Evolutionary conservation across 768 basidiomycete species (phyloP).

Genomic region (Cystobasidium ongulense): DNA sequence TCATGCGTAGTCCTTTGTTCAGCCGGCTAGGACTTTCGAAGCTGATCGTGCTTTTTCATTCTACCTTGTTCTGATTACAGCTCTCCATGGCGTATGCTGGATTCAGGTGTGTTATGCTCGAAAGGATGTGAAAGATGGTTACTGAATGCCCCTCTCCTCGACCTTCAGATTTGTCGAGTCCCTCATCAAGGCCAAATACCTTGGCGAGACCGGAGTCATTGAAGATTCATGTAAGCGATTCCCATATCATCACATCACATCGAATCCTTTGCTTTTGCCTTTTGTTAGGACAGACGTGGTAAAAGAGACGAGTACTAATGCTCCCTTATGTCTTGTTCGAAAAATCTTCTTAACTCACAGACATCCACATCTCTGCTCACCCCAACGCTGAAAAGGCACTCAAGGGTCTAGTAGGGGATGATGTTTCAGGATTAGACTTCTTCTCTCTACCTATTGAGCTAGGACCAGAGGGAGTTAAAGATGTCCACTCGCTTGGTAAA

Average conservation of each 20-base stretch:
- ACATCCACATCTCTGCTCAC: conserved; percentile 70
- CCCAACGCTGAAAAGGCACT: conserved; percentile 63
- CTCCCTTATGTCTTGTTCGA: neutral
- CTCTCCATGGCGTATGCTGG: conserved; percentile 72
- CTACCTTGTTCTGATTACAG: neutral
- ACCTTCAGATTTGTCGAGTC: conserved; percentile 71
- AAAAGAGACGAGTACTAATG: neutral
- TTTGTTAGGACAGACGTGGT: too few relatives aligned
- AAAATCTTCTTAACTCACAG: conserved; percentile 53
- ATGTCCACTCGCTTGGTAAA: conserved; percentile 70
- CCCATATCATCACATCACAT: neutral
- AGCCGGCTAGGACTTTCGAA: neutral
- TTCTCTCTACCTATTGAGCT: conserved; percentile 85
- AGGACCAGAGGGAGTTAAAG: conserved; percentile 70
- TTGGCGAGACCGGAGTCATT: conserved; percentile 75
- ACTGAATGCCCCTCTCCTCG: conserved; percentile 54
- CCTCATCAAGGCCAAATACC: conserved; percentile 71
- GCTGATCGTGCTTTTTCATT: neutral
- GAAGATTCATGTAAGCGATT: conserved; percentile 31
- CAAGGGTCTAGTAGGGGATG: conserved; percentile 64
- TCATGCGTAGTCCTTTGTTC: conserved; percentile 46
- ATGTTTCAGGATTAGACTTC: conserved; percentile 56
- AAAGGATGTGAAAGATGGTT: neutral
- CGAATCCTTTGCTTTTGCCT: too few relatives aligned
- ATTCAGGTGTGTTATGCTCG: neutral